These are phyloP conservation scores for Wallacemonas collosoma DNA, from an alignment of 208 protist genomes.

Conservation along the genomic window DNA sequence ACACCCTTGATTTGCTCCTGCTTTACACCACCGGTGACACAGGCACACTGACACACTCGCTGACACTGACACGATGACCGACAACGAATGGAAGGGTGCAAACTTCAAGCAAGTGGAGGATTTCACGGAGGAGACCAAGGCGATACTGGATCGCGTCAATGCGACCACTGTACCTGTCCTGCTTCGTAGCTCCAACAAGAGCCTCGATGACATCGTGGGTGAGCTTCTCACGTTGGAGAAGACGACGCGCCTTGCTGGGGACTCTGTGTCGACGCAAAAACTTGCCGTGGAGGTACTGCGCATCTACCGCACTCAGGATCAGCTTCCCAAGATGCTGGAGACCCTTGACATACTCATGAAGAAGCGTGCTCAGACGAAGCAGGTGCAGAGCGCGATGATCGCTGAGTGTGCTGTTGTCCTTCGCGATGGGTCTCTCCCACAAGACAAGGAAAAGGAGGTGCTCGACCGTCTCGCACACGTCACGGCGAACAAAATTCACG, in stretches of 20 bases:
- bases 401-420: conserved; percentile 77
- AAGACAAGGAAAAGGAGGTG: conserved; percentile 73
- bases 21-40: not conserved
- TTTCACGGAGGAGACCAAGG: conserved; percentile 60
- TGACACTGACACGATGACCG: conserved; percentile 39
- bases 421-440: conserved; percentile 44
- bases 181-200: conserved; percentile 60
- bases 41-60: conserved; percentile 1
- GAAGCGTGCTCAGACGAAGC: conserved; percentile 93
- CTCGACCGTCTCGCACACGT: conserved; percentile 91
- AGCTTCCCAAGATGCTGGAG: conserved; percentile 85
- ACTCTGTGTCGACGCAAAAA: conserved; percentile 72
- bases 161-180: conserved; percentile 75
- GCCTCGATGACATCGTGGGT: conserved; percentile 77
- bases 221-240: conserved; percentile 92
- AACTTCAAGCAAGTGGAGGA: conserved; percentile 91
- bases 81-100: conserved; percentile 86
- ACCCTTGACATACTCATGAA: conserved; percentile 91
- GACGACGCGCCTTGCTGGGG: conserved; percentile 80
- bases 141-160: conserved; percentile 76
- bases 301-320: conserved; percentile 82
- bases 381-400: conserved; percentile 93
- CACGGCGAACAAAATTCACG: conserved; percentile 96
- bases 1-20: too few relatives aligned
- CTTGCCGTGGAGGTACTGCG: conserved; percentile 89